A percentile compares a stretch with the other conserved stretches of the same genome.
Conservation (phyloP, 768 basidiomycete genomes). For the Astraeus odoratus region DNA sequence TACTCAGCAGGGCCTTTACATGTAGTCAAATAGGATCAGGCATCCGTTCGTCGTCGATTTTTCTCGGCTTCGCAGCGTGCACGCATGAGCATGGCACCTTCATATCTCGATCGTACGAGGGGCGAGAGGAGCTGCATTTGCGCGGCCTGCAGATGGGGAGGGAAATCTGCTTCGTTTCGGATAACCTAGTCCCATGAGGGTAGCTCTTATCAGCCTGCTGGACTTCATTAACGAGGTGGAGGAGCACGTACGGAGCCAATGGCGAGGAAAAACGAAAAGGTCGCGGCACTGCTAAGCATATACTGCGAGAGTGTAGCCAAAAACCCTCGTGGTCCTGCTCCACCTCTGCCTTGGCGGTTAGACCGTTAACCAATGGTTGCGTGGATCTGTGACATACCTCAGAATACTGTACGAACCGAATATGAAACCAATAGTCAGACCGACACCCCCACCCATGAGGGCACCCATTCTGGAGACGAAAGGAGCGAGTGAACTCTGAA, state of each 20-base stretch:
- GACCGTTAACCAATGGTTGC: constrained; percentile 2
- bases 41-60: constrained; percentile 15
- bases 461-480: constrained; percentile 94
- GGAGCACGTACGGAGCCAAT: constrained; percentile 71
- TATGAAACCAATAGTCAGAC: constrained; percentile 94
- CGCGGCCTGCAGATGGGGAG: constrained; percentile 57
- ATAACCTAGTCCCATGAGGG: constrained; percentile 57
- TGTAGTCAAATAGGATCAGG: constrained; percentile 10
- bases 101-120: constrained; percentile 53
- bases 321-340: constrained; percentile 85
- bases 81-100: constrained; percentile 64
- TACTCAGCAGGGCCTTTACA: constrained; percentile 5
- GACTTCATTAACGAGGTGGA: background rate
- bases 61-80: constrained; percentile 72
- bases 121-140: constrained; percentile 52
- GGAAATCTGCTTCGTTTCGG: constrained; percentile 64
- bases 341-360: constrained; percentile 46
- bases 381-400: constrained; percentile 44
- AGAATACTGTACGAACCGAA: constrained; percentile 93
- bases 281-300: constrained; percentile 97
- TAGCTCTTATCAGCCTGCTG: constrained; percentile 1
- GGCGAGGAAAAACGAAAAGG: constrained; percentile 95
- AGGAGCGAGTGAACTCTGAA: constrained; percentile 9
- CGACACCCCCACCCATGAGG: constrained; percentile 88
- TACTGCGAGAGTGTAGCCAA: constrained; percentile 93